Evolutionary conservation across 2,329 filamentous ascomycete species (phyloP), one percentile per base, ranked within the genome.

Genomic region (Claviceps pazoutovae): DNA sequence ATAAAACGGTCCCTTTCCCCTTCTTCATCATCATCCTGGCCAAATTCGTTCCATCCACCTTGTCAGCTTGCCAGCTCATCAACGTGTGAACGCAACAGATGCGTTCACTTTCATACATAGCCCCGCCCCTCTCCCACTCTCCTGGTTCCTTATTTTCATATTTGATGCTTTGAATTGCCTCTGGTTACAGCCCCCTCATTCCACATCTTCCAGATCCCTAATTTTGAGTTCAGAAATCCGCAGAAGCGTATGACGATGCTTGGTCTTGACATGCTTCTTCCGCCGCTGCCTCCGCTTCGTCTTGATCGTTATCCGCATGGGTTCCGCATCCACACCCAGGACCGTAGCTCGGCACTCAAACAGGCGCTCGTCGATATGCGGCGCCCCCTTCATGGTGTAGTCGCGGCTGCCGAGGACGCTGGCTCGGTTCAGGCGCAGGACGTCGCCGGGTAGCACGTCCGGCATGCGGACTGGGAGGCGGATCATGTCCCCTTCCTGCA

Each of bases 281-380:
- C 84, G 76, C 63, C 87, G 73, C 67, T 84, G 84, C 62, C 80
- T 86, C 73, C 82, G 71, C 78, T 89, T 90, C 60, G 79, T 91
- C 78, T 91, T 91, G 70, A 86, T 74, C 72, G 87, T 87, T 59
- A 82, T 72, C 53, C 86, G 74, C 71, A 91, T 66, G 37, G 87
- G 86, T 71, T 90, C 86, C 53, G 80, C 79, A 71, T 97, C 93
- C 6, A 85, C 80, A 5, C 89, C 91, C 56, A 93, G 76, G 26
- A 98, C 89, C 37, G 83, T 80, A 16, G 90, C 88, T 53, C 89
- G 79, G 68, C 89, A 95, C 64, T 87, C 84, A 61, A 89, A 97
- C 53, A 95, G 68, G 51, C 81, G 71, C 67, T 91, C 84, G 65
- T 96, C 89, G 56, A 97, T 71, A 64, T 86, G 91, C n/a, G 86